Evolutionary conservation across 768 basidiomycete species (phyloP).

Genomic region (Boletus barrowsii): DNA sequence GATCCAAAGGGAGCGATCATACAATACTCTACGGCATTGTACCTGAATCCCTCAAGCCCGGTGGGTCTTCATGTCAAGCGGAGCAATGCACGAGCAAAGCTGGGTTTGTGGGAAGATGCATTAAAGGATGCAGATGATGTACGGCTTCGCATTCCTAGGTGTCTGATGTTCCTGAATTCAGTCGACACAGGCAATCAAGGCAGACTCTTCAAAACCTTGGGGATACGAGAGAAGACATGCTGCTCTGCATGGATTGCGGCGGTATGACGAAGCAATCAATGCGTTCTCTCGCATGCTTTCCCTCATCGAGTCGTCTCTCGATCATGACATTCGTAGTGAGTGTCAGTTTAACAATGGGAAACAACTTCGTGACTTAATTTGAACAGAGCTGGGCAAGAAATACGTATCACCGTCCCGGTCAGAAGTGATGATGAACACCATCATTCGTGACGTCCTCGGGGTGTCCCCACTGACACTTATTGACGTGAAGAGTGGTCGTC

Average conservation of each 20-base stretch:
- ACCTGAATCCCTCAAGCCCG: no score
- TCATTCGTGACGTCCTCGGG: neutral
- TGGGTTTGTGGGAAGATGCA: constrained; percentile 5
- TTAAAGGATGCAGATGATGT: constrained; percentile 16
- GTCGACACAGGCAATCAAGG: neutral
- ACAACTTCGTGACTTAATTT: neutral
- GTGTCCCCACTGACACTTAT: neutral
- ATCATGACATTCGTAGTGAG: neutral
- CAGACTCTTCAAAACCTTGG: neutral
- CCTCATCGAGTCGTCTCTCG: neutral
- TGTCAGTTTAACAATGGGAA: neutral
- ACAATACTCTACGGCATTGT: no score
- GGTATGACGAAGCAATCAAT: neutral
- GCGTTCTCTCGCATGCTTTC: neutral
- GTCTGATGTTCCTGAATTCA: neutral
- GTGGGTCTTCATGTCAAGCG: no score
- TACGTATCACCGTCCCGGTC: neutral
- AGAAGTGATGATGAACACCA: neutral
- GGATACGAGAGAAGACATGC: constrained; percentile 4
- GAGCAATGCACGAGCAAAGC: no score
- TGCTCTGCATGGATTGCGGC: neutral
- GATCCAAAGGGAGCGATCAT: no score
- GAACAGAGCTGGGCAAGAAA: neutral
- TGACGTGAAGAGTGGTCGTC: neutral
- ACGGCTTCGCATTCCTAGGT: neutral